These are phyloP conservation scores for Neolentinus lepideus DNA, from an alignment of 1,284 basidiomycete species.

Conservation along the genomic window DNA sequence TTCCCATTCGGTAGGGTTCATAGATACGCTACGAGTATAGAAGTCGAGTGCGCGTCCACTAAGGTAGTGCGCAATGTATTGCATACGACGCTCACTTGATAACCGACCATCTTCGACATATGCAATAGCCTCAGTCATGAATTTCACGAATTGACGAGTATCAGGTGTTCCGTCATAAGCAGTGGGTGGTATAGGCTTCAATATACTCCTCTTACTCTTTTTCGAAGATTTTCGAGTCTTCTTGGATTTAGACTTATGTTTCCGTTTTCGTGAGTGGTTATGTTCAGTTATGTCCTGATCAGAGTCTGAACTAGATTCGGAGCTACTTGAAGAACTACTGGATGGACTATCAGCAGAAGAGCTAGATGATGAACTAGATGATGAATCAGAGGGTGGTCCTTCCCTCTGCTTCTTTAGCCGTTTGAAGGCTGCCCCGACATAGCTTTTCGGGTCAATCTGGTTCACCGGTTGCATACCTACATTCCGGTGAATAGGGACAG, in stretches of 20 bases:
- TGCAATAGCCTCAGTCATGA: not conserved
- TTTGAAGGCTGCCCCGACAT: not conserved
- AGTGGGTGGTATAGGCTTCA: not conserved
- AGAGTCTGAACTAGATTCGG: not conserved
- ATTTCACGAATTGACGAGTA: not conserved
- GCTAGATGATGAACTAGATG: not conserved
- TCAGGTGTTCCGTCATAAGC: not conserved
- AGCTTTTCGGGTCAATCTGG: not conserved
- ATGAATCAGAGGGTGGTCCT: too few relatives aligned
- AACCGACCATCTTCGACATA: not conserved
- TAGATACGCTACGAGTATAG: slow-evolving; percentile 1
- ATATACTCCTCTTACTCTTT: not conserved
- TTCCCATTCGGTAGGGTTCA: not conserved
- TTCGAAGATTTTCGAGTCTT: not conserved
- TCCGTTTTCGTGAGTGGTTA: not conserved
- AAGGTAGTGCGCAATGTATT: slow-evolving; percentile 2
- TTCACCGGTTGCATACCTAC: not conserved
- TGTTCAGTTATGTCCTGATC: not conserved
- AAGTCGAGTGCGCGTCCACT: not conserved
- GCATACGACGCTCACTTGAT: not conserved
- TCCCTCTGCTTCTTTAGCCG: not conserved
- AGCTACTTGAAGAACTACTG: not conserved
- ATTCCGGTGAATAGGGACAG: not conserved
- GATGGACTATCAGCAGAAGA: not conserved
- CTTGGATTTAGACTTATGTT: not conserved